Percentiles rank a stretch among this genome's conserved stretches.
Evolutionary conservation across 2,329 filamentous ascomycete species (phyloP).

Genomic region (Scytalidium lignicola): DNA sequence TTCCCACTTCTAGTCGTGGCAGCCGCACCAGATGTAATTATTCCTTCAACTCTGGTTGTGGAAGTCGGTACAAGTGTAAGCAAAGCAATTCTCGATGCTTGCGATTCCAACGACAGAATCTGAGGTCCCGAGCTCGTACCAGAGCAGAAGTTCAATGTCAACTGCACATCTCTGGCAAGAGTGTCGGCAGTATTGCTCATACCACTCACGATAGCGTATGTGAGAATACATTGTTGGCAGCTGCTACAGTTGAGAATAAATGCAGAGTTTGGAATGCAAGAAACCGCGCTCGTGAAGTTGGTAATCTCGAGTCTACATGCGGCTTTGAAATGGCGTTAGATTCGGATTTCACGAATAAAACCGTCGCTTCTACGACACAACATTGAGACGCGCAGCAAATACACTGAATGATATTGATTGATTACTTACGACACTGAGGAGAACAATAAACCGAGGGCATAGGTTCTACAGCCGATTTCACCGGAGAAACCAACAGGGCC

Average conservation of each 20-base stretch:
- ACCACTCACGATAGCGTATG: constrained; percentile 14
- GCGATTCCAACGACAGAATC: constrained; percentile 9
- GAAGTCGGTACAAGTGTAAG: constrained; percentile 2
- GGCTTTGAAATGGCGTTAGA: constrained; percentile 11
- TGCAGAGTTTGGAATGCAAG: constrained; percentile 15
- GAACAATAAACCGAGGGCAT: constrained; percentile 17
- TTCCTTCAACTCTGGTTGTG: background rate
- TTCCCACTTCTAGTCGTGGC: background rate
- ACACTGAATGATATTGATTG: no score
- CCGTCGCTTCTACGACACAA: no score
- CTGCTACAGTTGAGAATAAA: constrained; percentile 19
- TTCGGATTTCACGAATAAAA: background rate
- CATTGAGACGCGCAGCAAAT: no score
- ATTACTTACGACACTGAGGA: constrained; percentile 23
- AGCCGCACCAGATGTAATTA: background rate
- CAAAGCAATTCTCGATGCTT: constrained; percentile 14
- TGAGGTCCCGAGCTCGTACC: constrained; percentile 6
- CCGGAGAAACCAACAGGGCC: constrained; percentile 13
- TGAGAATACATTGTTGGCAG: constrained; percentile 19
- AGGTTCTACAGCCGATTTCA: constrained; percentile 10
- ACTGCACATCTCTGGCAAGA: constrained; percentile 17
- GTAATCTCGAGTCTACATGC: constrained; percentile 14
- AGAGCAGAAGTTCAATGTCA: constrained; percentile 8
- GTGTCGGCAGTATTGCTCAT: constrained; percentile 12
- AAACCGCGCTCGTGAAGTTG: constrained; percentile 11